These are phyloP conservation scores for Pilasporangium apinafurcum DNA, from an alignment of 352 stramenopile genomes.

Conservation along the genomic window DNA sequence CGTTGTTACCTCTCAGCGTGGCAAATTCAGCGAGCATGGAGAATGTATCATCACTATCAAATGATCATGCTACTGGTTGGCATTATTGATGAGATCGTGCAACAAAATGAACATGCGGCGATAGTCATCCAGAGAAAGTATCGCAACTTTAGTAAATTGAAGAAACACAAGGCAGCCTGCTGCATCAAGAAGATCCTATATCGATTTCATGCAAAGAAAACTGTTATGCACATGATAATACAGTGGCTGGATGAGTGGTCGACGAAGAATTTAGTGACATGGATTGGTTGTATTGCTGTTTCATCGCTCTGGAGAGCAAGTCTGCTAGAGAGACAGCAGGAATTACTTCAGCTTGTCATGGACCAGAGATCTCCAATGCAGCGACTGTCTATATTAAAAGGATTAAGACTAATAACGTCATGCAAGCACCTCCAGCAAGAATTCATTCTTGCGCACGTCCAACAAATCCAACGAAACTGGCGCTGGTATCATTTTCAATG, in stretches of 20 bases:
- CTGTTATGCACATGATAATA: slow-evolving; percentile 1
- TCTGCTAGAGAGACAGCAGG: neutral
- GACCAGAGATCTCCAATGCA: slow-evolving; percentile 1
- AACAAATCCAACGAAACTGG: slow-evolving; percentile 6
- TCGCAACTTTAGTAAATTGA: neutral
- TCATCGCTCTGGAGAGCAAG: neutral
- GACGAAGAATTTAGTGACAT: neutral
- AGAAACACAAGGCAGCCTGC: slow-evolving; percentile 1
- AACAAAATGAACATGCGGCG: neutral
- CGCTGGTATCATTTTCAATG: slow-evolving; percentile 4
- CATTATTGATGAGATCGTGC: slow-evolving; percentile 6
- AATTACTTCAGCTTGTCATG: neutral
- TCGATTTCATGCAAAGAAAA: slow-evolving; percentile 9
- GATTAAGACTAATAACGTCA: neutral
- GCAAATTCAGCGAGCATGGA: slow-evolving; percentile 18
- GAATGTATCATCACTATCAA: slow-evolving; percentile 1
- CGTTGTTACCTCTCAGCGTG: slow-evolving; percentile 15
- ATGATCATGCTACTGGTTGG: slow-evolving; percentile 1
- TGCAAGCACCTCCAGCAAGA: neutral
- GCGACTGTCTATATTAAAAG: neutral
- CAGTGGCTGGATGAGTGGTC: slow-evolving; percentile 9
- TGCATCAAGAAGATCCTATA: slow-evolving; percentile 12
- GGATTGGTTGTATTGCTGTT: neutral
- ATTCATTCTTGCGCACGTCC: slow-evolving; percentile 2
- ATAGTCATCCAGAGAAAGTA: slow-evolving; percentile 3